These are phyloP conservation scores for Suillus placidus DNA, from an alignment of 768 basidiomycete genomes.

Conservation along the genomic window DNA sequence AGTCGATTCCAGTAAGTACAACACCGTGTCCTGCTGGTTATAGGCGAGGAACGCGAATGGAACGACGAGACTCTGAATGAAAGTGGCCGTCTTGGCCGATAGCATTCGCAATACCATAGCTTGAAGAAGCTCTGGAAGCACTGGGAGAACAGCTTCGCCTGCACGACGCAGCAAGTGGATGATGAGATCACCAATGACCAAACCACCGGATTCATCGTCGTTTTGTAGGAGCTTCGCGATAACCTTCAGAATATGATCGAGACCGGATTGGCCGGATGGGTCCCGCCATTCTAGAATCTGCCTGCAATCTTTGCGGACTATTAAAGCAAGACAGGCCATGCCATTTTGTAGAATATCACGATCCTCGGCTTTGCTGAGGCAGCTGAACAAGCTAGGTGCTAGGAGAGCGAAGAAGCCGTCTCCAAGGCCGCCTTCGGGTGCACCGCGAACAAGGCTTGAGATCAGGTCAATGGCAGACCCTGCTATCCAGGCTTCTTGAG, in stretches of 20 bases:
- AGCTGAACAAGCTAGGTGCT: conserved; percentile 74
- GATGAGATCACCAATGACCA: conserved; percentile 93
- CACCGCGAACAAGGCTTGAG: conserved; percentile 69
- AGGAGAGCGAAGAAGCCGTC: conserved; percentile 78
- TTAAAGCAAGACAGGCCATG: conserved; percentile 74
- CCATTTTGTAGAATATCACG: conserved; percentile 89
- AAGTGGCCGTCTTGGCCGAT: conserved; percentile 87
- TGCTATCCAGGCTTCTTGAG: conserved; percentile 73
- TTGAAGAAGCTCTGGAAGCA: conserved; percentile 83
- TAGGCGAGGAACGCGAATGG: conserved; percentile 95
- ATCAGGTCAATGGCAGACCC: conserved; percentile 83
- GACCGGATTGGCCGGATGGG: conserved; percentile 66
- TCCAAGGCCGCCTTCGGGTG: conserved; percentile 65
- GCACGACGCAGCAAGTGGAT: conserved; percentile 89
- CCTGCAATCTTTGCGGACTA: conserved; percentile 84
- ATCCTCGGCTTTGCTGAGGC: conserved; percentile 74
- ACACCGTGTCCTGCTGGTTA: conserved; percentile 79
- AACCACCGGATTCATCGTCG: conserved; percentile 89
- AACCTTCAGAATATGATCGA: conserved; percentile 72
- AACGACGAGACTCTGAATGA: conserved; percentile 88
- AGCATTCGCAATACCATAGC: conserved; percentile 83
- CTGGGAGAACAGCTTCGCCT: conserved; percentile 77
- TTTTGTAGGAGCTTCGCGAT: conserved; percentile 77
- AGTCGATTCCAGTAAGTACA: conserved; percentile 75
- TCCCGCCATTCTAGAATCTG: conserved; percentile 83